phyloP scores from a whole-genome alignment of 1,139 yeast genomes.

The Protomyces arabidopsidicola region DNA sequence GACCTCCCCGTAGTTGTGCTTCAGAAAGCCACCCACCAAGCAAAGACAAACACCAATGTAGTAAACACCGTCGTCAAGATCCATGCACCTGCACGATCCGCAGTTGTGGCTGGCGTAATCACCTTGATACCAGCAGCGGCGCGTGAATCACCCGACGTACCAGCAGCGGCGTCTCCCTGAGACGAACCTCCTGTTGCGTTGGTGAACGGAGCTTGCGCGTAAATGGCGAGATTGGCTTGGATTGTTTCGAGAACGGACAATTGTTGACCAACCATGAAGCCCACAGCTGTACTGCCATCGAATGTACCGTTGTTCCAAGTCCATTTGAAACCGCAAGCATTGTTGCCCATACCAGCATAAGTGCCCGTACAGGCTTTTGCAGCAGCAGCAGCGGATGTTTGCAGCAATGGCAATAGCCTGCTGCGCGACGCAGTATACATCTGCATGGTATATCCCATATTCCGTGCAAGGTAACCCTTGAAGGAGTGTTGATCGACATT shows the following conservation, averaged over 20 bases:
- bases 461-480: conserved; percentile 66
- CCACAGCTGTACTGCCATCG: conserved; percentile 32
- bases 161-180: conserved; percentile 39
- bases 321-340: conserved; percentile 54
- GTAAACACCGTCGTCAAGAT: conserved; percentile 14
- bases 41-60: conserved; percentile 14
- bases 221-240: conserved; percentile 44
- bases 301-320: conserved; percentile 54
- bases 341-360: conserved; percentile 70
- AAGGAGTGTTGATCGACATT: conserved; percentile 73
- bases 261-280: conserved; percentile 68
- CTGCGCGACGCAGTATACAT: conserved; percentile 53
- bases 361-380: conserved; percentile 72
- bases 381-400: conserved; percentile 58
- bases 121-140: conserved; percentile 5
- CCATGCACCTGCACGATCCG: conserved; percentile 25
- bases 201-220: conserved; percentile 45
- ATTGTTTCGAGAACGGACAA: conserved; percentile 70
- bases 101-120: conserved; percentile 23
- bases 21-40: conserved; percentile 24
- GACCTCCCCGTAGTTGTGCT: no score
- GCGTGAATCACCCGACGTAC: conserved; percentile 38
- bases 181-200: conserved; percentile 50
- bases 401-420: conserved; percentile 47
- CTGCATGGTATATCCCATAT: conserved; percentile 56